Percentiles rank a stretch among this genome's conserved stretches.
phyloP scores from a whole-genome alignment of 257 asterid species.

The Nyctanthes arbortristis region DNA sequence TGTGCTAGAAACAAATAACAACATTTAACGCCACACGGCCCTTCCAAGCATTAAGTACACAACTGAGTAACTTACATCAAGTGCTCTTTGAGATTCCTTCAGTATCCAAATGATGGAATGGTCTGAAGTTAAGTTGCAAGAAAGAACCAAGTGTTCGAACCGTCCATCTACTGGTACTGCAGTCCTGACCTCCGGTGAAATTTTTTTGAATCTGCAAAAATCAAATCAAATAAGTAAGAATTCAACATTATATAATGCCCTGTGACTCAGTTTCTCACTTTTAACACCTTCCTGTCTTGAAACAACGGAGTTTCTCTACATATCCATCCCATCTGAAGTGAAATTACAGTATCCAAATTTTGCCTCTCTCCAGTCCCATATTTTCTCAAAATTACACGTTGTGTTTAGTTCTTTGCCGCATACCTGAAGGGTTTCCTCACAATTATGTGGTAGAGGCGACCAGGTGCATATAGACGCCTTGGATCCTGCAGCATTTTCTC shows the following conservation, averaged over 20 bases:
- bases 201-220: slow-evolving; percentile 64
- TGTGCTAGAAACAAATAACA: slow-evolving; percentile 33
- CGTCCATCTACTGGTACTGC: slow-evolving; percentile 98
- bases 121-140: slow-evolving; percentile 82
- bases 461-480: slow-evolving; percentile 95
- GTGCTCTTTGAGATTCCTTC: slow-evolving; percentile 72
- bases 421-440: slow-evolving; percentile 96
- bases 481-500: slow-evolving; percentile 95
- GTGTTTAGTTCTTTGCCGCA: neutral
- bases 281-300: neutral
- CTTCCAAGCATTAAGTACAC: slow-evolving; percentile 6
- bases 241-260: neutral
- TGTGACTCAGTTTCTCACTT: neutral
- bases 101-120: slow-evolving; percentile 76
- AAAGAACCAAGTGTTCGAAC: slow-evolving; percentile 93
- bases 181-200: slow-evolving; percentile 73
- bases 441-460: slow-evolving; percentile 94
- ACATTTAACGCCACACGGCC: slow-evolving; percentile 3
- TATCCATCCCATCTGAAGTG: neutral
- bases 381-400: slow-evolving; percentile 3
- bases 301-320: neutral
- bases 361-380: slow-evolving; percentile 1
- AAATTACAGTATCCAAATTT: slow-evolving; percentile 6
- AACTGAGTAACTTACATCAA: slow-evolving; percentile 60
- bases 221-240: slow-evolving; percentile 6